Evolutionary conservation across 805 yeast species (phyloP), one percentile per base, ranked within the genome.

Genomic region (Saturnispora besseyi): DNA sequence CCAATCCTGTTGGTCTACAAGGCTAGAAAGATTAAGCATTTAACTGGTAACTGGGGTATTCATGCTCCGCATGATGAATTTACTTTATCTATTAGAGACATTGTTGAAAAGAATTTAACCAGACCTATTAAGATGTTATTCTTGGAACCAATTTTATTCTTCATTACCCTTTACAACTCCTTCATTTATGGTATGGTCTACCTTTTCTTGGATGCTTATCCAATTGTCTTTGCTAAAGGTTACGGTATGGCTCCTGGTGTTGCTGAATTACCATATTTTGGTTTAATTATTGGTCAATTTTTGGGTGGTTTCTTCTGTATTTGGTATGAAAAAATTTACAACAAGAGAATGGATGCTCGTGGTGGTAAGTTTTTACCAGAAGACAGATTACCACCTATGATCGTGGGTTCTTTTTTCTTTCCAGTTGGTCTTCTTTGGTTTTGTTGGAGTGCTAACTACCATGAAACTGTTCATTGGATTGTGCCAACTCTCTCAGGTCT

Each of bases 341-440:
- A 70, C 32, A 65, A 62, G 40, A 69, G 69, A 30, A 70, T 82
- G 61, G 66, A 59, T 32, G 70, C 62, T n/a, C 79, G 81, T 60
- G 76, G 75, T 37, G 82, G 82, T 44, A 72, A 68, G 54, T 78
- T 81, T 30, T 76, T 82, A 18, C 95, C 96, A 0, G 96, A 89
- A 65, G 84, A 81, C 33, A 79, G 96, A 65, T 71, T 89, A 51
- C 79, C 82, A 15, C 81, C 90, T 32, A 78, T 88, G 84, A 76
- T 87, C 67, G 65, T 75, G 41, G 90, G 95, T 31, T 81, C 82
- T 24, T 55, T 86, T 48, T 62, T 75, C 8, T 87, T 89, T 70
- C 84, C 95, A 29, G 71, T 79, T 48, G 96, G 96, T 48, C 70
- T 88, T 54, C 73, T 88, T 59, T 85, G 96, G 96, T 73, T 89